phyloP scores from a whole-genome alignment of 116 monocot species.

The Posidonia oceanica region DNA sequence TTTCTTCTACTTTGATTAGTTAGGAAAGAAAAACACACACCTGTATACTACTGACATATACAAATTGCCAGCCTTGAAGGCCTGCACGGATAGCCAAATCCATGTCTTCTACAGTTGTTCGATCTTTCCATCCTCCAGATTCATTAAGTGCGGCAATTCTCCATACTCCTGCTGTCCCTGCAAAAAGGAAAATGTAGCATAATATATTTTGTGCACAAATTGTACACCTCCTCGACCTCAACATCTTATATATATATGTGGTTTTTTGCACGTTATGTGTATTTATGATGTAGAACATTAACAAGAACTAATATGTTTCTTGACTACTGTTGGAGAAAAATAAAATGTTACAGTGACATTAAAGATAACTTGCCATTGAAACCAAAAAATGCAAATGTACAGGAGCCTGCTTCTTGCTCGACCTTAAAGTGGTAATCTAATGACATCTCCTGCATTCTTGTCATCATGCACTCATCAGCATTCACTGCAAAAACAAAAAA shows the following conservation, averaged over 20 bases:
- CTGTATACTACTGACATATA: slow-evolving; percentile 25
- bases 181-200: too few relatives aligned
- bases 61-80: slow-evolving; percentile 35
- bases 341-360: too few relatives aligned
- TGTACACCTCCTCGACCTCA: too few relatives aligned
- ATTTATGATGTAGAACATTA: too few relatives aligned
- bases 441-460: slow-evolving; percentile 48
- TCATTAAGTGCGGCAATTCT: slow-evolving; percentile 32
- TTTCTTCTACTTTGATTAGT: too few relatives aligned
- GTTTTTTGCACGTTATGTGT: too few relatives aligned
- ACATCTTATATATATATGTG: too few relatives aligned
- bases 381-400: slow-evolving; percentile 35
- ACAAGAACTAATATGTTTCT: too few relatives aligned
- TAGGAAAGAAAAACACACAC: not conserved
- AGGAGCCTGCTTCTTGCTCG: slow-evolving; percentile 43
- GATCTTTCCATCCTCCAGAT: slow-evolving; percentile 27
- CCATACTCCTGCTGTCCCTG: slow-evolving; percentile 50
- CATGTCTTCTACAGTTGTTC: too few relatives aligned
- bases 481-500: slow-evolving; percentile 23
- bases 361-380: slow-evolving; percentile 28
- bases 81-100: slow-evolving; percentile 24
- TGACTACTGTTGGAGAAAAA: too few relatives aligned
- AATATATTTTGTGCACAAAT: too few relatives aligned
- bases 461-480: slow-evolving; percentile 34
- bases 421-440: slow-evolving; percentile 50